Percentiles rank a stretch among this genome's conserved stretches.
Conservation (phyloP, 2,329 filamentous ascomycete genomes). For the Lachnellula arida region DNA sequence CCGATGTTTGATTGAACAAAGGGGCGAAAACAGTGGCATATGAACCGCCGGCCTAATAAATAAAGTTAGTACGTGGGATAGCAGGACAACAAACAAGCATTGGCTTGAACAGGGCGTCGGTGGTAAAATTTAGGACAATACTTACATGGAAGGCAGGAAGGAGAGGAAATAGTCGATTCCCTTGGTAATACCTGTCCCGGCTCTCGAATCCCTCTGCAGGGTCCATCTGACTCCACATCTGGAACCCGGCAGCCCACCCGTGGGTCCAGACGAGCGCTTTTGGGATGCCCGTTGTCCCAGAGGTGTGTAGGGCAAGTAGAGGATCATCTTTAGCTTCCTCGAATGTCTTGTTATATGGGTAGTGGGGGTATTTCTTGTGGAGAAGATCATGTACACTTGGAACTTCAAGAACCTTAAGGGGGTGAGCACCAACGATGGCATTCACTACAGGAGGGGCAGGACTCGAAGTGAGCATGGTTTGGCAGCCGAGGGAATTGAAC, state of each 20-base stretch:
- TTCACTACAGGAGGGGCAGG: background rate
- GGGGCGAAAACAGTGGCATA: background rate
- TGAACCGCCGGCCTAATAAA: background rate
- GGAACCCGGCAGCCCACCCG: conserved; percentile 17
- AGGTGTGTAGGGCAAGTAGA: conserved; percentile 38
- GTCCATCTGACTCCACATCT: conserved; percentile 28
- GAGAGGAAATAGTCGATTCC: background rate
- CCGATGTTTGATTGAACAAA: background rate
- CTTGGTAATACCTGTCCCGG: background rate
- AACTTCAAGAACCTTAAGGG: background rate
- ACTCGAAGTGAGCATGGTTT: background rate
- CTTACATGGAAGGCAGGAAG: conserved; percentile 7
- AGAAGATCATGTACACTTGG: conserved; percentile 6
- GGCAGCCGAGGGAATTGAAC: conserved; percentile 1
- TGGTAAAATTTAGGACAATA: background rate
- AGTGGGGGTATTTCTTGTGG: conserved; percentile 7
- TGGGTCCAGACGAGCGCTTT: conserved; percentile 38
- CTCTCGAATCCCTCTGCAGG: conserved; percentile 29
- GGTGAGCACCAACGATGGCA: background rate
- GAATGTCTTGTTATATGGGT: conserved; percentile 32
- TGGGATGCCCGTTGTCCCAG: conserved; percentile 39
- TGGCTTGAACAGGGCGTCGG: background rate
- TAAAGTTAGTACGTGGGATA: background rate
- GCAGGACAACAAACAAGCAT: background rate
- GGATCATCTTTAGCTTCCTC: conserved; percentile 34